These are phyloP conservation scores for Erodium moschatum DNA, from an alignment of 441 rosid species.

Conservation along the genomic window DNA sequence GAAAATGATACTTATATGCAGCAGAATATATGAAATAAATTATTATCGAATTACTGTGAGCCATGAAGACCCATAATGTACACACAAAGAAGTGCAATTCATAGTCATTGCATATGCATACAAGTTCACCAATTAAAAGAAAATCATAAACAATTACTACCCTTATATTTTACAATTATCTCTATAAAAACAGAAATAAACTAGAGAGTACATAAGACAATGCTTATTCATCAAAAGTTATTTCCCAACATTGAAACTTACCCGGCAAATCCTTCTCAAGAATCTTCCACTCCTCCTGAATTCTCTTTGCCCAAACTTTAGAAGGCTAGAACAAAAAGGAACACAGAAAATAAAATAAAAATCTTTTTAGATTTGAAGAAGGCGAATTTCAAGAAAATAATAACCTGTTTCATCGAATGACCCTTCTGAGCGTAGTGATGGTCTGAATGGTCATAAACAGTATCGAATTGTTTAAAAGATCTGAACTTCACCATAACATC, in stretches of 20 bases:
- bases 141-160: no score
- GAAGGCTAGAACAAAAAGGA: constrained; percentile 34
- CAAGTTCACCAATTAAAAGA: no score
- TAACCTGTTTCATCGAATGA: constrained; percentile 45
- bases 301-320: constrained; percentile 61
- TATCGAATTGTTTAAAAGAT: constrained; percentile 64
- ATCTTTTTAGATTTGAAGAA: background rate
- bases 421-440: constrained; percentile 43
- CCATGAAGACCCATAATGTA: no score
- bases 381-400: constrained; percentile 11
- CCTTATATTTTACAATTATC: background rate
- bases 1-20: no score
- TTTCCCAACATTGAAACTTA: constrained; percentile 17
- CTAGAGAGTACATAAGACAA: background rate
- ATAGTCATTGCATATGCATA: no score
- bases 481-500: constrained; percentile 42
- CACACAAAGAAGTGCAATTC: no score
- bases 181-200: background rate
- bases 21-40: no score
- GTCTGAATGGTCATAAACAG: constrained; percentile 60
- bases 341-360: background rate
- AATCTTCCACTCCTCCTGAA: constrained; percentile 83
- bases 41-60: no score
- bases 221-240: background rate
- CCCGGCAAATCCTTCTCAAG: constrained; percentile 90